Conservation (phyloP, 257 asterid species). For the Rehmannia glutinosa region DNA sequence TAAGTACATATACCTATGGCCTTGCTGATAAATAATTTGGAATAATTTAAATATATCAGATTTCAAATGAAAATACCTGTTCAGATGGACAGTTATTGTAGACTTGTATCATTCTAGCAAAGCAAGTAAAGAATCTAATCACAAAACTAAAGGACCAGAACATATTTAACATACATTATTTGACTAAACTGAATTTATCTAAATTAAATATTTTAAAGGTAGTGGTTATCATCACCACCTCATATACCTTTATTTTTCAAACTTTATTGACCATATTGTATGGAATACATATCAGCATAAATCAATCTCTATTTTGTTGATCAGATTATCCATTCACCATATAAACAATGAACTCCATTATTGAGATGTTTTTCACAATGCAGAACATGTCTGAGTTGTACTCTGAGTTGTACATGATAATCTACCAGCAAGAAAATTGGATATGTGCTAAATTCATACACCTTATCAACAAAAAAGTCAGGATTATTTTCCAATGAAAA, state of each 20-base stretch:
- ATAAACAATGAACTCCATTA: conserved; percentile 10
- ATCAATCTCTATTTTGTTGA: conserved; percentile 13
- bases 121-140: background rate
- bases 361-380: too few relatives aligned
- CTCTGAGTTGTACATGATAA: too few relatives aligned
- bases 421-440: background rate
- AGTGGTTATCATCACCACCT: conserved; percentile 21
- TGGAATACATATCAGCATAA: conserved; percentile 1
- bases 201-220: conserved; percentile 1
- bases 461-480: conserved; percentile 2
- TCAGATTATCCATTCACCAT: conserved; percentile 23
- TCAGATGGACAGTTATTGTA: too few relatives aligned
- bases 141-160: background rate
- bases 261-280: background rate
- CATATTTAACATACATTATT: background rate
- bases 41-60: background rate
- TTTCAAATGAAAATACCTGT: too few relatives aligned
- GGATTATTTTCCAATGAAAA: background rate
- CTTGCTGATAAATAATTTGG: background rate
- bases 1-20: background rate
- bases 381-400: too few relatives aligned
- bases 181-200: background rate
- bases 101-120: background rate
- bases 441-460: background rate
- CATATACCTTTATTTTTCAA: background rate